Base-by-base conservation (phyloP, 2,329 filamentous ascomycete genomes). In the Gnomoniopsis smithogilvyi region DNA sequence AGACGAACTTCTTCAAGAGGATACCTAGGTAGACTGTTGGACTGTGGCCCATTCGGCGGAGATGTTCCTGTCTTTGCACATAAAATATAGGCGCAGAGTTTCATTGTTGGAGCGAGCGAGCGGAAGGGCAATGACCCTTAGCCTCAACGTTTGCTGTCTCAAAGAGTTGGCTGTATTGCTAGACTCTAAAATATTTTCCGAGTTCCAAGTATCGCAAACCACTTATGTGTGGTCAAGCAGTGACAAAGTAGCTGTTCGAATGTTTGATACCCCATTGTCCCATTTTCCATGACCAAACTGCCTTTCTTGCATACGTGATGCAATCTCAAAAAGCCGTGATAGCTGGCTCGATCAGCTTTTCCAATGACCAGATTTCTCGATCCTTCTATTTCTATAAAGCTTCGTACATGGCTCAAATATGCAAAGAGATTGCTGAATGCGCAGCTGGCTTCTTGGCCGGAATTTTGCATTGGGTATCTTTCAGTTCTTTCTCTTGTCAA, bases 381-480 rank as follows among this genome's bases (percentile, higher is more conserved):
- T 14, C 45, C 45, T 36, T 48, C 41, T 54, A 47, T 54, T 26
- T 48, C 19, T 54, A 47, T n/a, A 47, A 21, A 19, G 30, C 52
- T 36, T 36, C 52, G 6, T 47, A 24, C 22, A 47, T 52, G 55
- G 33, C 46, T 24, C 22, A 12, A 22, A 24, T 52, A 52, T 58
- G n/a, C 24, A 34, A 52, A 33, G 47, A 52, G 47, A 51, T 61
- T 34, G 59, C 51, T 58, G 30, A 15, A 17, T 15, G 19, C 34
- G 30, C 51, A 26, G 55, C 43, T 54, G 24, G 22, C 24, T 34
- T 46, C n/a, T 24, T 6, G 34, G 21, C 54, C 22, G n/a, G 36
- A 54, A 54, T 41, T 15, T 14, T 45, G 7, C 34, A 11, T 50
- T 56, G 54, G 54, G 54, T 56, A 56, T 56, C 47, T 51, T 56